Percentiles rank a stretch among this genome's conserved stretches.
Conservation (phyloP, 2,329 filamentous ascomycete species). For the Aspergillus brasiliensis region DNA sequence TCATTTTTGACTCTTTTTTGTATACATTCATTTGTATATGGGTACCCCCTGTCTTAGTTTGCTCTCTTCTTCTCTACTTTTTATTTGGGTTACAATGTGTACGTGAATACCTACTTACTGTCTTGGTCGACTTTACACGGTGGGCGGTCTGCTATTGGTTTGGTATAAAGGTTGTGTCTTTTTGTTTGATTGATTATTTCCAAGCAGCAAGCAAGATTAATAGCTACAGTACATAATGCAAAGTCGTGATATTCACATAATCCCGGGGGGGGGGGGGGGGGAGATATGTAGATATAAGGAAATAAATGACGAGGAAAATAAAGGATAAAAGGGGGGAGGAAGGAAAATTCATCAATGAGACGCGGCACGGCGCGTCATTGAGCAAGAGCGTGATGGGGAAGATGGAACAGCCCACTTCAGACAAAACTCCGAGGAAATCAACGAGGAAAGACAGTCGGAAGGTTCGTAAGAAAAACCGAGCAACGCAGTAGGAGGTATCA, state of each 20-base stretch:
- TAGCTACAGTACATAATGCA: constrained; percentile 27
- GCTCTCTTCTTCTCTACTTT: neutral
- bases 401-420: constrained; percentile 1
- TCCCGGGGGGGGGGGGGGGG: neutral
- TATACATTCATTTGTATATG: neutral
- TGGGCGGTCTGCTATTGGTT: neutral
- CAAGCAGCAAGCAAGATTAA: neutral
- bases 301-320: constrained; percentile 5
- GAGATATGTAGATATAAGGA: neutral
- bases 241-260: constrained; percentile 26
- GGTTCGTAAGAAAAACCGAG: constrained; percentile 23
- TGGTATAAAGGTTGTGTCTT: neutral
- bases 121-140: too few relatives aligned
- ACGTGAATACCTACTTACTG: too few relatives aligned
- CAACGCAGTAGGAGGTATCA: constrained; percentile 34
- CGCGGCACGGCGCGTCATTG: constrained; percentile 23
- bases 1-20: neutral
- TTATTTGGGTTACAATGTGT: too few relatives aligned
- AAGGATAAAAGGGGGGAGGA: constrained; percentile 10
- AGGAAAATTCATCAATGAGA: constrained; percentile 19
- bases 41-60: too few relatives aligned
- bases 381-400: constrained; percentile 10
- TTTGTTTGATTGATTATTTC: neutral
- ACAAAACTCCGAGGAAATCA: constrained; percentile 10
- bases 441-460: constrained; percentile 14